Base-by-base conservation (phyloP, 306 rosid species). In the Oemleria cerasiformis region DNA sequence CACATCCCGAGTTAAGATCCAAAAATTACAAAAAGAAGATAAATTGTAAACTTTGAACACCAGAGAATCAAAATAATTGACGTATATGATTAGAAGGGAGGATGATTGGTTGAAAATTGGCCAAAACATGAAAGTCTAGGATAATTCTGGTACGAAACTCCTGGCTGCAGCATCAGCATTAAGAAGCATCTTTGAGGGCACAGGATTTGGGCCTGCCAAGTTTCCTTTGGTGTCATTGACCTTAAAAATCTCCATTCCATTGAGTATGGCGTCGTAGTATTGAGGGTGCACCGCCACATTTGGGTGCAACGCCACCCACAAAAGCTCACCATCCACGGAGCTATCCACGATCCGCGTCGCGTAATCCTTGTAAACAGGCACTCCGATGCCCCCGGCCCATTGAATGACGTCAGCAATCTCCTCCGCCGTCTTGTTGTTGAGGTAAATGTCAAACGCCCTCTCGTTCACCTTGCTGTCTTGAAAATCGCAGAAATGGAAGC, bases 401-500 rank as follows among this genome's bases (percentile, higher is more conserved):
- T 21, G 81, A 45, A 81, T 73, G 47, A 84, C 86, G 56, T 84
- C 86, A 0, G 75, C 88, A 11, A 23, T 39, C 16, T 2, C 68
- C 68, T 78, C 76, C 15, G 80, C 84, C 34, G 86, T 81, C 63
- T 44, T 74, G 60, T 84, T 78, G 75, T 81, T 84, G 66, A 84
- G 67, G 34, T 17, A 81, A 39, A 81, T 81, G 47, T 79, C 75
- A 63, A 84, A 84, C 73, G 67, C 77, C 60, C 85, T 81, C 77
- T 81, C 75, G 34, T 84, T 84, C 9, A 45, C 25, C 73, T 53
- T 65, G 21, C 62, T 68, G 9, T 50, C 17, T 10, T 73, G 50
- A n/a, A 84, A 54, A 56, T 84, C 88, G 62, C 88, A 84, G 77
- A 84, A 84, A 73, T 84, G 88, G 49, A 81, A 62, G 75, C 88